These are phyloP conservation scores for Eutreptiella sp. DNA, from an alignment of 208 protist genomes.

Conservation along the genomic window DNA sequence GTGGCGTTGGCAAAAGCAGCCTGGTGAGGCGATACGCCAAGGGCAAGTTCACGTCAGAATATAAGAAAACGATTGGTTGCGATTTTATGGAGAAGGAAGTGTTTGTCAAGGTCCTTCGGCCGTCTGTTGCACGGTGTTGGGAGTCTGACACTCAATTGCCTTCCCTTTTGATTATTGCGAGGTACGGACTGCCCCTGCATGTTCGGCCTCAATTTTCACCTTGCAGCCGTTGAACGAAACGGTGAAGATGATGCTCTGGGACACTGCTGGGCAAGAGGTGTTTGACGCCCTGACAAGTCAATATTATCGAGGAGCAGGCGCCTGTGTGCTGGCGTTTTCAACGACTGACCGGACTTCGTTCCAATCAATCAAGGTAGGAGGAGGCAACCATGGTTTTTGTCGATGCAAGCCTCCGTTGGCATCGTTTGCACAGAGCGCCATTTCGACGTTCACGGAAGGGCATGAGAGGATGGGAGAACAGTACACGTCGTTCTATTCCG, in stretches of 20 bases:
- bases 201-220: no score
- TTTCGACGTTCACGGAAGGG: constrained; percentile 3
- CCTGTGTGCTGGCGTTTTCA: constrained; percentile 77
- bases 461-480: background rate
- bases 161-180: no score
- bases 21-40: constrained; percentile 80
- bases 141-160: no score
- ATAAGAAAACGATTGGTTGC: constrained; percentile 76
- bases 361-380: no score
- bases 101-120: constrained; percentile 47
- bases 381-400: no score
- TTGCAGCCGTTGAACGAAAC: constrained; percentile 43
- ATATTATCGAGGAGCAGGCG: constrained; percentile 81
- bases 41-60: constrained; percentile 76
- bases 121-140: no score
- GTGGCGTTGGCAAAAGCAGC: constrained; percentile 84
- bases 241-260: constrained; percentile 86
- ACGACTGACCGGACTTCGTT: constrained; percentile 77
- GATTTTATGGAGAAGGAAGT: constrained; percentile 86
- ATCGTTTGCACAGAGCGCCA: constrained; percentile 33
- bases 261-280: constrained; percentile 86
- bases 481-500: background rate
- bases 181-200: no score
- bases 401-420: no score
- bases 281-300: constrained; percentile 78